Evolutionary conservation across 805 yeast species (phyloP).

Genomic region (Candida golubevii): DNA sequence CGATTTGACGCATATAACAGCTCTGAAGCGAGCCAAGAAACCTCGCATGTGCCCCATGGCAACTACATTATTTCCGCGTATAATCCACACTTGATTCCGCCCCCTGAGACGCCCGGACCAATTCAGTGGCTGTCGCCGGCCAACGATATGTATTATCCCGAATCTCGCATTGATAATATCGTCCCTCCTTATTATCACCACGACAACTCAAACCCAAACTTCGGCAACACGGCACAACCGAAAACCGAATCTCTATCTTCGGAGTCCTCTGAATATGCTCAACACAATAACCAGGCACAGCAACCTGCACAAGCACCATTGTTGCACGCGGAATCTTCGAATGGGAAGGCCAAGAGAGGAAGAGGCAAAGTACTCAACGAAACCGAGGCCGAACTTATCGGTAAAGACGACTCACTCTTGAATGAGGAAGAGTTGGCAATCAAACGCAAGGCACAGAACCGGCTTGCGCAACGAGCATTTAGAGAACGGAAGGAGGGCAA

Average conservation of each 20-base stretch:
- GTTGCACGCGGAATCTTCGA: background rate
- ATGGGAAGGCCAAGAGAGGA: background rate
- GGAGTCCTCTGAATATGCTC: conserved; percentile 1
- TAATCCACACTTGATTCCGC: conserved; percentile 1
- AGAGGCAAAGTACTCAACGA: conserved; percentile 20
- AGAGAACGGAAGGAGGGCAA: conserved; percentile 75
- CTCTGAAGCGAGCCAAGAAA: background rate
- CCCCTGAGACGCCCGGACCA: background rate
- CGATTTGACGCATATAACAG: background rate
- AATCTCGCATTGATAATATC: background rate
- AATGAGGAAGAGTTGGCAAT: conserved; percentile 42
- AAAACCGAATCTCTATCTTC: conserved; percentile 9
- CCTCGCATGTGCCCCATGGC: background rate
- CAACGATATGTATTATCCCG: conserved; percentile 1
- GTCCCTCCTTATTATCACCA: background rate
- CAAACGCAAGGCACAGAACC: conserved; percentile 70
- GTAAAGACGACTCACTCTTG: conserved; percentile 35
- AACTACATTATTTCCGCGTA: conserved; percentile 5
- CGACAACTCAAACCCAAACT: background rate
- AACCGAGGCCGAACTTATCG: conserved; percentile 32
- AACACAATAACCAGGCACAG: background rate
- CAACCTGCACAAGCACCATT: background rate
- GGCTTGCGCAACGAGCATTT: conserved; percentile 87
- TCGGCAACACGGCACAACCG: background rate
- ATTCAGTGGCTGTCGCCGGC: conserved; percentile 7